Conservation (phyloP, 257 asterid species). For the Lavandula angustifolia region DNA sequence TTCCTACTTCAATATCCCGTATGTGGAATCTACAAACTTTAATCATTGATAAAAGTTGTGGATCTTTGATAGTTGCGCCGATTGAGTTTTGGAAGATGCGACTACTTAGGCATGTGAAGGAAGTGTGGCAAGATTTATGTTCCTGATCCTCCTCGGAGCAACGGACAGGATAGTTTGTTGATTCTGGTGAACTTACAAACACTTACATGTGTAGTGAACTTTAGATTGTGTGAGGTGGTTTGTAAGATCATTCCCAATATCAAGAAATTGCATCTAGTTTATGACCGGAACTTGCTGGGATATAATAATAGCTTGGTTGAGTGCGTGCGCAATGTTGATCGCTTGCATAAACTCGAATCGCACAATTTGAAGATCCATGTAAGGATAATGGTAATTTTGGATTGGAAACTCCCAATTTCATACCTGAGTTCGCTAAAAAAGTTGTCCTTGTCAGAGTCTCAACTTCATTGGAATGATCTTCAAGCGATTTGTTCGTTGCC, state of each 20-base stretch:
- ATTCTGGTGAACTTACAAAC: too few species aligned
- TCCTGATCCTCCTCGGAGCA: not conserved
- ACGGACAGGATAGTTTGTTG: too few species aligned
- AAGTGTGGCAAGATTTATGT: not conserved
- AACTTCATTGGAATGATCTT: too few species aligned
- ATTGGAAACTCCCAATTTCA: too few species aligned
- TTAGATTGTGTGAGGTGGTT: constrained; percentile 12
- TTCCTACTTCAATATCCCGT: not conserved
- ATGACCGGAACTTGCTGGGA: too few species aligned
- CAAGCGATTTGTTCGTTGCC: too few species aligned
- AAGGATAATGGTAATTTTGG: too few species aligned
- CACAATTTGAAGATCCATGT: too few species aligned
- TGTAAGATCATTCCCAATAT: constrained; percentile 21
- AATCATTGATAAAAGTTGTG: too few species aligned
- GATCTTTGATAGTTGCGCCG: not conserved
- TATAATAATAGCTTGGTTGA: not conserved
- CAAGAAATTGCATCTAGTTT: not conserved
- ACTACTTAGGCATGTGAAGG: constrained; percentile 15
- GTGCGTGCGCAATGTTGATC: not conserved
- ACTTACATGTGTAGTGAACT: not conserved
- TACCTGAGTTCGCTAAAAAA: too few species aligned
- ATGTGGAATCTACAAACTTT: constrained; percentile 25
- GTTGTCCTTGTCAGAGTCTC: too few species aligned
- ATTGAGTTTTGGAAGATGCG: constrained; percentile 14
- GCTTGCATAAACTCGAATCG: too few species aligned